Evolutionary conservation across 2,329 filamentous ascomycete genomes (phyloP).

Genomic region (Thielaviopsis euricoi): DNA sequence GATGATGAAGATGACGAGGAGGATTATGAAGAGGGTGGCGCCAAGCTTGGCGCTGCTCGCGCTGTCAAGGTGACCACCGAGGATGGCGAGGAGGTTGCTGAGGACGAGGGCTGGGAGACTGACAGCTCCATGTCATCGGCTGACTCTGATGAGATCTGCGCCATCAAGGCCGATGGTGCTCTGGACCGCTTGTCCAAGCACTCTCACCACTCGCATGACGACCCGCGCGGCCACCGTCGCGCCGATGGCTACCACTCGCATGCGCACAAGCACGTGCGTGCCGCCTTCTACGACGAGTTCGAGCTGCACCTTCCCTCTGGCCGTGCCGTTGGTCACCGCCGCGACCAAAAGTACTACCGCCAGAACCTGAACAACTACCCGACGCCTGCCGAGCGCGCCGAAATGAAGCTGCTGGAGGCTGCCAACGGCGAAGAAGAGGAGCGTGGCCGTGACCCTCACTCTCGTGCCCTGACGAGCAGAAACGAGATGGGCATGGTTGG

Average conservation of each 20-base stretch:
- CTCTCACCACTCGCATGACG: slow-evolving; percentile 56
- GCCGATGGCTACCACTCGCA: slow-evolving; percentile 69
- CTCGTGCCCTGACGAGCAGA: slow-evolving; percentile 1
- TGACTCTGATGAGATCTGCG: slow-evolving; percentile 68
- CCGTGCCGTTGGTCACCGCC: slow-evolving; percentile 77
- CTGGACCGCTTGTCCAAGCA: slow-evolving; percentile 53
- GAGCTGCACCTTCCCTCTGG: slow-evolving; percentile 88
- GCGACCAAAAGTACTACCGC: slow-evolving; percentile 71
- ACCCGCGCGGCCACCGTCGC: slow-evolving; percentile 56
- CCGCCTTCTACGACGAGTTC: slow-evolving; percentile 81
- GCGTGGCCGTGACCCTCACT: slow-evolving; percentile 5
- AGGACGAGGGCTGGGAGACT: slow-evolving; percentile 83
- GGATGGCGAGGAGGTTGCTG: slow-evolving; percentile 30
- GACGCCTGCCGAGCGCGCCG: slow-evolving; percentile 56
- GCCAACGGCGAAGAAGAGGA: slow-evolving; percentile 15
- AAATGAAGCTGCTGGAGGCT: slow-evolving; percentile 45
- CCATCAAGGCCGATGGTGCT: slow-evolving; percentile 59
- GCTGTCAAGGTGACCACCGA: slow-evolving; percentile 32
- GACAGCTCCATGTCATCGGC: slow-evolving; percentile 81
- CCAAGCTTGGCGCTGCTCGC: slow-evolving; percentile 52
- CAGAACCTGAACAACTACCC: slow-evolving; percentile 85
- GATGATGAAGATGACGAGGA: slow-evolving; percentile 38
- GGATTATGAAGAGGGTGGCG: slow-evolving; percentile 38
- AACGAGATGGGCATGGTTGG: slow-evolving; percentile 8
- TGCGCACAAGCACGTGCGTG: slow-evolving; percentile 56